phyloP scores from a whole-genome alignment of 1,284 basidiomycete genomes.

The Vanrija sp. region DNA sequence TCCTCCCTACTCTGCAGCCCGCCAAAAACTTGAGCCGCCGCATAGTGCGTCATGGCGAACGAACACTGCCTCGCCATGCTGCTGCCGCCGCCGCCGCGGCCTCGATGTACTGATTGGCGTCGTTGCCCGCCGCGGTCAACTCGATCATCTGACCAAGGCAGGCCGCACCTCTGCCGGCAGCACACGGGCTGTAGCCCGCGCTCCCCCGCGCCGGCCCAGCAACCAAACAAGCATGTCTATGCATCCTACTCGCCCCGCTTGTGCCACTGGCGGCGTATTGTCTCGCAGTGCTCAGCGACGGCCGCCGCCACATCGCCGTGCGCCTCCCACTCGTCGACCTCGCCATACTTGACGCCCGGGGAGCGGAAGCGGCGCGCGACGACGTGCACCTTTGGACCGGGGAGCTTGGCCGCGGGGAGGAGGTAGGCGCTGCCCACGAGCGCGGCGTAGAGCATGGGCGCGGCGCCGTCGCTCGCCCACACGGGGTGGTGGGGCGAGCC shows the following conservation, averaged over 20 bases:
- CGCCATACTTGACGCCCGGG: slow-evolving; percentile 32
- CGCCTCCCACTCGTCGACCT: slow-evolving; percentile 38
- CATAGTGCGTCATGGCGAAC: too few species aligned
- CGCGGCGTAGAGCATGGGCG: slow-evolving; percentile 39
- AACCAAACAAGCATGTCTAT: neutral
- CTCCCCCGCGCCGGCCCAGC: neutral
- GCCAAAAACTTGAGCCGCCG: too few species aligned
- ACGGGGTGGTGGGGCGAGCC: slow-evolving; percentile 40
- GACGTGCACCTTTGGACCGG: slow-evolving; percentile 30
- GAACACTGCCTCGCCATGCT: too few species aligned
- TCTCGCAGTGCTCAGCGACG: slow-evolving; percentile 29
- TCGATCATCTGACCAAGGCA: too few species aligned
- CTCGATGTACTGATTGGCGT: too few species aligned
- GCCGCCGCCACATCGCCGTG: slow-evolving; percentile 22
- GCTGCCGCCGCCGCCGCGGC: too few species aligned
- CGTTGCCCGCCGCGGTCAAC: too few species aligned
- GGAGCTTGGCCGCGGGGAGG: slow-evolving; percentile 21
- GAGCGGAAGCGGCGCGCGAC: slow-evolving; percentile 20
- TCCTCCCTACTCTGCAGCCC: too few species aligned
- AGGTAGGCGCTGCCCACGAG: slow-evolving; percentile 29
- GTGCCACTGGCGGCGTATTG: slow-evolving; percentile 28
- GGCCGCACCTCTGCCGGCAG: too few species aligned
- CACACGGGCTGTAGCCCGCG: neutral
- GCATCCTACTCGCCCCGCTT: slow-evolving; percentile 16
- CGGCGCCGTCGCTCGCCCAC: slow-evolving; percentile 30